A percentile compares a stretch with the other conserved stretches of the same genome.
These are phyloP conservation scores for Phaeosphaeria sp. DNA, from an alignment of 2,329 filamentous ascomycete genomes.

Conservation along the genomic window DNA sequence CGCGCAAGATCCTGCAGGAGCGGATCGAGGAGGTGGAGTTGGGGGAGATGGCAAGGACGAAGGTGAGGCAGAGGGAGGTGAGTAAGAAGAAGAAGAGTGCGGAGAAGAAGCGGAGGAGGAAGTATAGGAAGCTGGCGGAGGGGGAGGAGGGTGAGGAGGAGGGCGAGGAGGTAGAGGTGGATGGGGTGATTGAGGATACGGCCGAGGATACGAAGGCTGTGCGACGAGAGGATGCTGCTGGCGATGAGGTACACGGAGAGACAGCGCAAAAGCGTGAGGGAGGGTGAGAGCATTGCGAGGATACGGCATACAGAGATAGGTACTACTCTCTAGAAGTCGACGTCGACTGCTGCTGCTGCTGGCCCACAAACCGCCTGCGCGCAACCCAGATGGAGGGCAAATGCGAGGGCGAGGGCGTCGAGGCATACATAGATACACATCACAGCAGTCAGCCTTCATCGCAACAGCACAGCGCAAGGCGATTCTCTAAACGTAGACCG, in stretches of 20 bases:
- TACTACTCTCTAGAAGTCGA: neutral
- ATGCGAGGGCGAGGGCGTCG: neutral
- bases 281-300: neutral
- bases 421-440: neutral
- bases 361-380: neutral
- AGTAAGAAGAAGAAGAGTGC: slow-evolving; percentile 76
- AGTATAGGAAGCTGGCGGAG: slow-evolving; percentile 64
- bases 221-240: neutral
- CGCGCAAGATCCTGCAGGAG: slow-evolving; percentile 77
- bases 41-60: slow-evolving; percentile 72
- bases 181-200: neutral
- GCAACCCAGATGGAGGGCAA: neutral
- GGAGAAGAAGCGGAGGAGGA: slow-evolving; percentile 81
- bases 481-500: too few relatives aligned
- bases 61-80: slow-evolving; percentile 68
- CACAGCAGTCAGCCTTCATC: too few relatives aligned
- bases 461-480: too few relatives aligned
- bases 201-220: neutral
- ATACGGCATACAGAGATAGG: neutral
- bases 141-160: slow-evolving; percentile 62
- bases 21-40: slow-evolving; percentile 77
- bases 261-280: neutral
- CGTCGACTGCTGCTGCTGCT: neutral
- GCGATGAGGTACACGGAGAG: neutral
- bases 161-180: slow-evolving; percentile 14